Conservation (phyloP, 2,329 filamentous ascomycete genomes). For the Incumbomyces lentus region DNA sequence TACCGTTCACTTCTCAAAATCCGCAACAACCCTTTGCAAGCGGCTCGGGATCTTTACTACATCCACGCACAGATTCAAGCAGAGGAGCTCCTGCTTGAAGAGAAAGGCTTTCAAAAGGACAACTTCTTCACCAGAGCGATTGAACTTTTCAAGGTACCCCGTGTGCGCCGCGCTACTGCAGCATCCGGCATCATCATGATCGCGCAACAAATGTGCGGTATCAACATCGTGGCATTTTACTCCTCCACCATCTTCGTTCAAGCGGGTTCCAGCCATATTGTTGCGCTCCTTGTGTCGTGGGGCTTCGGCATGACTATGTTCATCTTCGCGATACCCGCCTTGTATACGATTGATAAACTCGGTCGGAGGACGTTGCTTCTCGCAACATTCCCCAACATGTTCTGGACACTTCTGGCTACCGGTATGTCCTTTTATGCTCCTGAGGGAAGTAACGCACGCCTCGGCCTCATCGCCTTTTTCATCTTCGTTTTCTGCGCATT, state of each 20-base stretch:
- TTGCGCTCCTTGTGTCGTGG: constrained; percentile 44
- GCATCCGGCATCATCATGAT: constrained; percentile 25
- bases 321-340: constrained; percentile 47
- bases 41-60: constrained; percentile 26
- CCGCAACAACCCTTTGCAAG: constrained; percentile 22
- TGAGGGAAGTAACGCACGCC: constrained; percentile 28
- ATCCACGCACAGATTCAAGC: constrained; percentile 36
- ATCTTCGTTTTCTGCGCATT: constrained; percentile 47
- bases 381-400: constrained; percentile 43
- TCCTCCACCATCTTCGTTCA: constrained; percentile 40
- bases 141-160: constrained; percentile 40
- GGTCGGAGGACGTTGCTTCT: constrained; percentile 43
- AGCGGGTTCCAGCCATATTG: constrained; percentile 33
- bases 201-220: constrained; percentile 27
- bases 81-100: constrained; percentile 21
- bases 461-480: constrained; percentile 46
- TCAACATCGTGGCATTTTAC: constrained; percentile 37
- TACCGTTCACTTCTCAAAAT: constrained; percentile 23
- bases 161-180: constrained; percentile 35
- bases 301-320: constrained; percentile 52
- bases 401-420: constrained; percentile 36
- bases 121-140: constrained; percentile 34
- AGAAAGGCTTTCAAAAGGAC: constrained; percentile 25
- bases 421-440: constrained; percentile 46
- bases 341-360: constrained; percentile 49